phyloP scores from a whole-genome alignment of 1,139 yeast genomes.

The Yamadazyma epiphylla region DNA sequence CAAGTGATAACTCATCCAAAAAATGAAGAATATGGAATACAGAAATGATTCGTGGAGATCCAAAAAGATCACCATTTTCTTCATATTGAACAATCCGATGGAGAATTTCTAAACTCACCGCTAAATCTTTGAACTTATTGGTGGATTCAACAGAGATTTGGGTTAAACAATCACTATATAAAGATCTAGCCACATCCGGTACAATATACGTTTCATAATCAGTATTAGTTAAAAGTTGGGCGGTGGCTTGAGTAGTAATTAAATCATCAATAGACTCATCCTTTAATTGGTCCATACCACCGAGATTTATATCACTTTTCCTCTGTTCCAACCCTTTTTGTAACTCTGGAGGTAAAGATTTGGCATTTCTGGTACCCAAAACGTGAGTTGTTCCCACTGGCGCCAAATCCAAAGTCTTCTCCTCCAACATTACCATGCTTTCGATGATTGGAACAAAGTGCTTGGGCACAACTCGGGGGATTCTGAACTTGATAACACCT shows the following conservation, averaged over 20 bases:
- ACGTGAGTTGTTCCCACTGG: constrained; percentile 41
- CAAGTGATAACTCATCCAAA: constrained; percentile 14
- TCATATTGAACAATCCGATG: constrained; percentile 53
- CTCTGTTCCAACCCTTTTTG: constrained; percentile 4
- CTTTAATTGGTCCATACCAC: neutral
- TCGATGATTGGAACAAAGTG: constrained; percentile 16
- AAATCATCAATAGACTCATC: constrained; percentile 28
- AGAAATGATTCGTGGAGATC: constrained; percentile 46
- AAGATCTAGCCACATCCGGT: constrained; percentile 30
- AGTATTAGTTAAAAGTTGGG: constrained; percentile 33
- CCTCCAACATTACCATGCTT: constrained; percentile 28
- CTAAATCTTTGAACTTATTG: constrained; percentile 24
- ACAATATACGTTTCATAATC: constrained; percentile 36
- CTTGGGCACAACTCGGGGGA: constrained; percentile 51
- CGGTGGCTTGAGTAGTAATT: constrained; percentile 35
- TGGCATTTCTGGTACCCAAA: constrained; percentile 21
- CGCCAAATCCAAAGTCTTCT: constrained; percentile 28
- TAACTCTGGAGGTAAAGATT: constrained; percentile 21
- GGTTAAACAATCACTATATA: constrained; percentile 26
- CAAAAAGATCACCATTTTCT: constrained; percentile 32
- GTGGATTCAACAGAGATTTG: constrained; percentile 31
- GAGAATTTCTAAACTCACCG: constrained; percentile 46
- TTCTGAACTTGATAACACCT: constrained; percentile 43
- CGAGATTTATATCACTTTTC: constrained; percentile 2
- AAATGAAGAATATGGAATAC: constrained; percentile 43